Conservation (phyloP, 2,329 filamentous ascomycete genomes). For the Cercospora sp. region DNA sequence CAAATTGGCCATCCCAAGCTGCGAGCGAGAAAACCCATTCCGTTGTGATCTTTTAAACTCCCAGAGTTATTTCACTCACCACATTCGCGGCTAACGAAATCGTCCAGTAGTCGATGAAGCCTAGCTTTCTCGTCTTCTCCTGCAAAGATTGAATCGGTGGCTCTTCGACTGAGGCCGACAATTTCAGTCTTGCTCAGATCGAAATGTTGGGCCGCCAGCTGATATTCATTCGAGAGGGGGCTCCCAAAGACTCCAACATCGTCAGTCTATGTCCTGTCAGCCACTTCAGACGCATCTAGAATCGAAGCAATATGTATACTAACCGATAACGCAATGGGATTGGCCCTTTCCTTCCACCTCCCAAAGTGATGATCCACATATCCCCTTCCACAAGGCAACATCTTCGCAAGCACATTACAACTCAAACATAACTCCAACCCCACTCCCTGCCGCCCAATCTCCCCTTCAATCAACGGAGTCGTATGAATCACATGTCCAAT, state of each 20-base stretch:
- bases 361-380: conserved; percentile 74
- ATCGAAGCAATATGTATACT: conserved; percentile 43
- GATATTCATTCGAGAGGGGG: conserved; percentile 73
- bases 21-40: not conserved
- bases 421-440: conserved; percentile 76
- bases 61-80: not conserved
- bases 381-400: conserved; percentile 61
- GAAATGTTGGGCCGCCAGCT: conserved; percentile 71
- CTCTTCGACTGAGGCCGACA: conserved; percentile 59
- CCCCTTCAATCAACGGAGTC: conserved; percentile 57
- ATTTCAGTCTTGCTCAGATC: conserved; percentile 52
- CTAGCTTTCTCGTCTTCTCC: conserved; percentile 61
- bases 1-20: not conserved
- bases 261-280: conserved; percentile 62
- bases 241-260: conserved; percentile 82
- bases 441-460: conserved; percentile 57
- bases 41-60: not conserved
- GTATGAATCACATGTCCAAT: conserved; percentile 80
- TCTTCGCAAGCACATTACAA: conserved; percentile 75
- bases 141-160: conserved; percentile 67
- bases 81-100: conserved; percentile 4
- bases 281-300: not conserved
- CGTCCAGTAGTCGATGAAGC: conserved; percentile 39
- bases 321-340: conserved; percentile 67
- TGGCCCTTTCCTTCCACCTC: conserved; percentile 62